These are phyloP conservation scores for Xerocomus minutiporus DNA, from an alignment of 1,284 basidiomycete genomes.

Conservation along the genomic window DNA sequence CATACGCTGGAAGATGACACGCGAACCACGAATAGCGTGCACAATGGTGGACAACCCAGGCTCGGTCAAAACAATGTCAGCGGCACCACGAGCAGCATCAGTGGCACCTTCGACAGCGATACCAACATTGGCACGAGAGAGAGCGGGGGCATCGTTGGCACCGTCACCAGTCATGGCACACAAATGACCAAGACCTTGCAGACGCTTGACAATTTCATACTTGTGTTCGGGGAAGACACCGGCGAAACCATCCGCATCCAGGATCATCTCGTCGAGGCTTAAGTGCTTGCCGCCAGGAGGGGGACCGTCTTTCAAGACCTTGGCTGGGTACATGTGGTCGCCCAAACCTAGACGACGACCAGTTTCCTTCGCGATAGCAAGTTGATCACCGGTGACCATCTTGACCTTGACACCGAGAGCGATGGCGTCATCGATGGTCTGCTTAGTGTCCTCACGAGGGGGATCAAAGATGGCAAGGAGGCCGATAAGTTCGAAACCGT, in stretches of 20 bases:
- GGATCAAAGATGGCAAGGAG: conserved; percentile 98
- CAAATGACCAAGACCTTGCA: conserved; percentile 74
- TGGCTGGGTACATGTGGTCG: conserved; percentile 85
- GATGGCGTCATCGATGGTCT: conserved; percentile 96
- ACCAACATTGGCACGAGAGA: conserved; percentile 83
- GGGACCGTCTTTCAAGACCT: conserved; percentile 78
- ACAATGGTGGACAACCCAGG: conserved; percentile 85
- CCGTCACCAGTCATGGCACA: conserved; percentile 84
- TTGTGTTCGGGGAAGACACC: conserved; percentile 90
- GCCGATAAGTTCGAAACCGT: conserved; percentile 96
- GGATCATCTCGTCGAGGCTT: conserved; percentile 76
- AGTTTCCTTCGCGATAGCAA: conserved; percentile 98
- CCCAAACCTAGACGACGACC: conserved; percentile 93
- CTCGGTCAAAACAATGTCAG: conserved; percentile 81
- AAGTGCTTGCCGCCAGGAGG: conserved; percentile 63
- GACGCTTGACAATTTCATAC: conserved; percentile 79
- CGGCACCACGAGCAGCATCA: conserved; percentile 81
- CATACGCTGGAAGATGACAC: conserved; percentile 88
- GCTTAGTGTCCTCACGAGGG: conserved; percentile 96
- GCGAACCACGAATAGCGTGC: conserved; percentile 80
- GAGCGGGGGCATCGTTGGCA: conserved; percentile 82
- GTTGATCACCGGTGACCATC: conserved; percentile 99
- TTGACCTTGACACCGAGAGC: conserved; percentile 97
- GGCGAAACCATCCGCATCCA: conserved; percentile 76
- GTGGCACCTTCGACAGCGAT: conserved; percentile 87